Percentiles rank a stretch among this genome's conserved stretches.
phyloP scores from a whole-genome alignment of 2,329 filamentous ascomycete species.

The Penicillium sp. region DNA sequence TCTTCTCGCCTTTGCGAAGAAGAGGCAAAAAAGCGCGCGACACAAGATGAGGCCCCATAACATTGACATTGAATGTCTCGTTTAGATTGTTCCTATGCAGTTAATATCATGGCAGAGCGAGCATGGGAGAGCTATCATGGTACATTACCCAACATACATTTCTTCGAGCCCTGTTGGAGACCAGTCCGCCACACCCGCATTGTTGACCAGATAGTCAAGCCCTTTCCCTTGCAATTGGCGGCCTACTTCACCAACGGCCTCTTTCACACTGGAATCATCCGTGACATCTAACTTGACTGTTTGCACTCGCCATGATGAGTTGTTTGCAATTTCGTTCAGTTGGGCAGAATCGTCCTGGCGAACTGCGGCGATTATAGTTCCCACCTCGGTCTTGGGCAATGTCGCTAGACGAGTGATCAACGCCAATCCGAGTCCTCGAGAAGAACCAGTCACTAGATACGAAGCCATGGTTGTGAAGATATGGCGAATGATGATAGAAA shows the following conservation, averaged over 20 bases:
- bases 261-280: constrained; percentile 33
- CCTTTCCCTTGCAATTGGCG: constrained; percentile 37
- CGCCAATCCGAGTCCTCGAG: constrained; percentile 40
- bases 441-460: constrained; percentile 40
- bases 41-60: constrained; percentile 42
- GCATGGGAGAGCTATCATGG: not conserved
- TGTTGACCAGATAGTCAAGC: constrained; percentile 51
- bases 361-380: constrained; percentile 44
- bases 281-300: constrained; percentile 43
- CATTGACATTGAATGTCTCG: constrained; percentile 45
- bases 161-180: constrained; percentile 16
- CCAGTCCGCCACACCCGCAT: constrained; percentile 39
- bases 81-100: constrained; percentile 37
- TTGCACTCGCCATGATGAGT: constrained; percentile 37
- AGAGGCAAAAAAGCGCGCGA: constrained; percentile 43
- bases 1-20: constrained; percentile 39
- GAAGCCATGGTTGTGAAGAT: constrained; percentile 30
- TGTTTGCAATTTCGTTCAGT: constrained; percentile 38
- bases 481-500: no score
- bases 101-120: not conserved
- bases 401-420: constrained; percentile 32
- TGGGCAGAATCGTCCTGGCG: constrained; percentile 34
- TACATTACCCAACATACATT: constrained; percentile 21
- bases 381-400: constrained; percentile 35
- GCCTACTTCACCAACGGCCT: constrained; percentile 37